Conservation (phyloP, 148 eudicot genomes). For the Arctostaphylos glauca region DNA sequence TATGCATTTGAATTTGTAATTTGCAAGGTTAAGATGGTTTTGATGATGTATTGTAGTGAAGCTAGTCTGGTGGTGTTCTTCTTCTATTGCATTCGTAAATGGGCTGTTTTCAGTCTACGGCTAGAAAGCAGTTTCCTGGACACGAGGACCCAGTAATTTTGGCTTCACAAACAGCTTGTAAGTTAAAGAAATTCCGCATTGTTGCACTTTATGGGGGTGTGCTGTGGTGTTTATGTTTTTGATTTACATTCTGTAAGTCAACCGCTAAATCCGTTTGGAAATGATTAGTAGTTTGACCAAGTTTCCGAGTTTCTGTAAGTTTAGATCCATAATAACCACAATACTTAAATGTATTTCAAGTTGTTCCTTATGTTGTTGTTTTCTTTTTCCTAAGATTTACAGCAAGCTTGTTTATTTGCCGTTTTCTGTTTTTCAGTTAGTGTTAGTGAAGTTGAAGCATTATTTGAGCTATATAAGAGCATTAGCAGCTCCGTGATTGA, state of each 20-base stretch:
- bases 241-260: neutral
- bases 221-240: neutral
- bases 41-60: conserved; percentile 40
- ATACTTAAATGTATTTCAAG: neutral
- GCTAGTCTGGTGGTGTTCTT: conserved; percentile 6
- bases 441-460: conserved; percentile 98
- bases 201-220: neutral
- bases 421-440: conserved; percentile 53
- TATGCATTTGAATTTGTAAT: conserved; percentile 24
- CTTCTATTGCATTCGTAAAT: conserved; percentile 32
- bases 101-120: conserved; percentile 79
- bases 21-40: conserved; percentile 43
- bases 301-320: neutral
- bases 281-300: neutral
- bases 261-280: neutral
- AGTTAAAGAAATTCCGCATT: conserved; percentile 22
- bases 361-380: neutral
- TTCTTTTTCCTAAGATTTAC: neutral
- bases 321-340: neutral
- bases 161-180: conserved; percentile 89
- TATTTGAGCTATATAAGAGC: conserved; percentile 87
- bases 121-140: conserved; percentile 51
- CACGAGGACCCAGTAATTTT: conserved; percentile 65
- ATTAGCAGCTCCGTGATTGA: conserved; percentile 88
- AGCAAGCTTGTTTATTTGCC: neutral